Percentiles rank a stretch among this genome's conserved stretches.
phyloP scores from a whole-genome alignment of 1,284 basidiomycete species.

The Agroathelia rolfsii region DNA sequence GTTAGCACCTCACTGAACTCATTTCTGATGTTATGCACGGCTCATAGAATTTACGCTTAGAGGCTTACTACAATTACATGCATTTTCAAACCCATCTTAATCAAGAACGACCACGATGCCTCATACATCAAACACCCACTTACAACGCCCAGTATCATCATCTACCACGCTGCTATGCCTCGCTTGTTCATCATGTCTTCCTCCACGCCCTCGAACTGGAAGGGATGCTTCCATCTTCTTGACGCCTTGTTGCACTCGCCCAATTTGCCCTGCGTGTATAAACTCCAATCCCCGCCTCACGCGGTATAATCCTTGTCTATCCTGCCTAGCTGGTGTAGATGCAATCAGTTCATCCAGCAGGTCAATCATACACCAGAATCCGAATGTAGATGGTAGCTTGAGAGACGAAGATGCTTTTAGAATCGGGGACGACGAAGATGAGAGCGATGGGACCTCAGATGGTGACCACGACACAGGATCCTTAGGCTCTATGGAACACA shows the following conservation, averaged over 20 bases:
- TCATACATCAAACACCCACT: no score
- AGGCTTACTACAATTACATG: no score
- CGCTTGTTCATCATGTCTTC: conserved; percentile 54
- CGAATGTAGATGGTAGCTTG: conserved; percentile 43
- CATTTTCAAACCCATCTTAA: no score
- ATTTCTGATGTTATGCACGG: no score
- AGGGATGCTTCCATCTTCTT: conserved; percentile 23
- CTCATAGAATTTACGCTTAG: no score
- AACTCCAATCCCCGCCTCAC: conserved; percentile 44
- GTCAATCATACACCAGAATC: conserved; percentile 5
- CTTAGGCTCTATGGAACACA: not conserved
- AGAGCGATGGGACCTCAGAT: conserved; percentile 19
- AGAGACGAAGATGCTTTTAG: conserved; percentile 53
- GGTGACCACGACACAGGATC: not conserved
- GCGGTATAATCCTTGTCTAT: conserved; percentile 55
- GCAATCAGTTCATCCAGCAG: conserved; percentile 26
- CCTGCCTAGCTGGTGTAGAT: conserved; percentile 47
- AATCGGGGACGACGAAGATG: conserved; percentile 51
- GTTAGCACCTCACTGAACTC: no score
- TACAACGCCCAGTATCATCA: no score
- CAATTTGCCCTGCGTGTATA: conserved; percentile 50
- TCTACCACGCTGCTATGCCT: no score
- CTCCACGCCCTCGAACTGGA: conserved; percentile 20
- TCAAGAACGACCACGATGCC: no score
- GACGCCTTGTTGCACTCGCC: conserved; percentile 48